Percentiles rank a stretch among this genome's conserved stretches.
Conservation (phyloP, 768 basidiomycete genomes). For the Mycena galopus region DNA sequence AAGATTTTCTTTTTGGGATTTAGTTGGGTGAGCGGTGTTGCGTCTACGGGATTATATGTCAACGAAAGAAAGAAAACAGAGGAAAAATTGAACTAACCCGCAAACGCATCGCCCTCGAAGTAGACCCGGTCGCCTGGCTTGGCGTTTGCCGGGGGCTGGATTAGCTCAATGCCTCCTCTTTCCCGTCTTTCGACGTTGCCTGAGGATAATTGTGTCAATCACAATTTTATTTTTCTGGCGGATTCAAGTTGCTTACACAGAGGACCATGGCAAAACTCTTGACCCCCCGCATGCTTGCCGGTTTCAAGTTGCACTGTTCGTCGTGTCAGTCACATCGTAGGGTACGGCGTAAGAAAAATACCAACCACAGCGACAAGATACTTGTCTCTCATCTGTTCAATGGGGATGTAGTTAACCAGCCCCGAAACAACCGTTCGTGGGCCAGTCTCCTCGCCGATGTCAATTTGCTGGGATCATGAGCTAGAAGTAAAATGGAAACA, state of each 20-base stretch:
- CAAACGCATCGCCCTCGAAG: constrained; percentile 92
- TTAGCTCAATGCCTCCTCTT: constrained; percentile 93
- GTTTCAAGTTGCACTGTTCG: constrained; percentile 90
- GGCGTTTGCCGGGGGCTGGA: constrained; percentile 86
- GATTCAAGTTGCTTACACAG: constrained; percentile 65
- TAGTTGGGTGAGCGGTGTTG: constrained; percentile 81
- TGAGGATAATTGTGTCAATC: constrained; percentile 45
- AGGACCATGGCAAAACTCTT: constrained; percentile 99
- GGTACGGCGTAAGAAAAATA: constrained; percentile 4
- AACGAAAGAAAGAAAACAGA: not conserved
- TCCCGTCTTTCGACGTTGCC: constrained; percentile 93
- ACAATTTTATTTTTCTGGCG: not conserved
- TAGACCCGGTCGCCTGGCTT: constrained; percentile 95
- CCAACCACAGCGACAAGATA: constrained; percentile 87
- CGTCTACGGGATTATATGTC: constrained; percentile 53
- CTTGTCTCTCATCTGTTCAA: constrained; percentile 91
- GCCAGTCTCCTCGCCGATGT: constrained; percentile 94
- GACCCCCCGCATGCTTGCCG: constrained; percentile 96
- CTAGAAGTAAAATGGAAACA: not conserved
- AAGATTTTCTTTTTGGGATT: constrained; percentile 99
- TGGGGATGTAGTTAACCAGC: constrained; percentile 95
- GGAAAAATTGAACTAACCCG: constrained; percentile 62
- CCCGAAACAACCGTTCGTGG: constrained; percentile 98
- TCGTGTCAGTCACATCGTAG: not conserved
- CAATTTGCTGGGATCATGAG: constrained; percentile 79